Conservation (phyloP, 108 stramenopile genomes). For the Nitzschia putrida region DNA sequence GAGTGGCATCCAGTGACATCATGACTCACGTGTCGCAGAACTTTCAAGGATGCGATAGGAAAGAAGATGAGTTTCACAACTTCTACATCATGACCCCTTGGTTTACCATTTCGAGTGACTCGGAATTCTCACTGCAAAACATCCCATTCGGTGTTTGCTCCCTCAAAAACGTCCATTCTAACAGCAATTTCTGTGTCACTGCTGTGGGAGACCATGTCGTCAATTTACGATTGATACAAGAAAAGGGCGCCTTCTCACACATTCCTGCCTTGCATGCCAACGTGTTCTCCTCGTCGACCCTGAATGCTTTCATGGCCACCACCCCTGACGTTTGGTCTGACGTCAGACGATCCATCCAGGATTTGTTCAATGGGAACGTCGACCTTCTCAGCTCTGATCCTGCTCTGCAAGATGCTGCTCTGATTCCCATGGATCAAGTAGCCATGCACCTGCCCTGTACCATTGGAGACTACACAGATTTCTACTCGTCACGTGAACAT, state of each 20-base stretch:
- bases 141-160: slow-evolving; percentile 88
- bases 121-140: slow-evolving; percentile 84
- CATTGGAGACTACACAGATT: slow-evolving; percentile 93
- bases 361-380: slow-evolving; percentile 45
- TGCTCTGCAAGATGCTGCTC: slow-evolving; percentile 24
- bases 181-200: slow-evolving; percentile 54
- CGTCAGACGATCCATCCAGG: slow-evolving; percentile 60
- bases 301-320: slow-evolving; percentile 77
- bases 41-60: too few species aligned
- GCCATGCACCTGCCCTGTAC: slow-evolving; percentile 73
- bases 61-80: too few species aligned
- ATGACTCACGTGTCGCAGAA: too few species aligned
- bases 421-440: slow-evolving; percentile 50
- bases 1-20: too few species aligned
- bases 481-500: slow-evolving; percentile 90
- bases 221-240: slow-evolving; percentile 70
- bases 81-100: slow-evolving; percentile 3
- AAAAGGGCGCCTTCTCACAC: slow-evolving; percentile 69
- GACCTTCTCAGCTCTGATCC: slow-evolving; percentile 20
- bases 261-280: slow-evolving; percentile 14
- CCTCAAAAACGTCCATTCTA: slow-evolving; percentile 13
- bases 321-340: slow-evolving; percentile 62
- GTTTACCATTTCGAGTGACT: slow-evolving; percentile 43
- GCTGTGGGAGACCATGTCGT: slow-evolving; percentile 72
- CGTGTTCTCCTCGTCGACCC: slow-evolving; percentile 47